Conservation (phyloP, 1,284 basidiomycete genomes). For the Pholiota adiposa region DNA sequence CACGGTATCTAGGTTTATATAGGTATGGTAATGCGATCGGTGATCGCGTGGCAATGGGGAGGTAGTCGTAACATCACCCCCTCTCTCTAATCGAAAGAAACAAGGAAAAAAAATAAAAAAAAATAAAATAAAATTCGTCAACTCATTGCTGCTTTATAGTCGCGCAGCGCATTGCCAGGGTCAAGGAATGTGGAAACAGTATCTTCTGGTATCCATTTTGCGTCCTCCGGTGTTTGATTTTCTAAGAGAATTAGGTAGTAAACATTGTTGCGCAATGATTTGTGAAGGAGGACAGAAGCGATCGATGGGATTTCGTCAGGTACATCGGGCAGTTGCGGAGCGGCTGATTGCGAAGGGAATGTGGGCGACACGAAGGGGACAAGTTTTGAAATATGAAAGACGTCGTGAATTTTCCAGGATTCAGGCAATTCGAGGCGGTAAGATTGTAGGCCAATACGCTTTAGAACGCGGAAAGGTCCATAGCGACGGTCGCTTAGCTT, state of each 20-base stretch:
- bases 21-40: too few species aligned
- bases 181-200: background rate
- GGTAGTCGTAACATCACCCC: too few species aligned
- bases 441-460: background rate
- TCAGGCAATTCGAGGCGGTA: slow-evolving; percentile 5
- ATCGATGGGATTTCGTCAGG: background rate
- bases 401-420: slow-evolving; percentile 10
- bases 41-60: too few species aligned
- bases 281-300: background rate
- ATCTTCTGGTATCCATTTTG: background rate
- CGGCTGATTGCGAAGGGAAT: background rate
- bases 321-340: background rate
- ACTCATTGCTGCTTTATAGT: too few species aligned
- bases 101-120: too few species aligned
- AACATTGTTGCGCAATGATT: background rate
- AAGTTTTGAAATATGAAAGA: slow-evolving; percentile 14
- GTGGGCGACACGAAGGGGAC: background rate
- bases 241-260: background rate
- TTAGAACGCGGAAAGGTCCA: slow-evolving; percentile 16
- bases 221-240: background rate
- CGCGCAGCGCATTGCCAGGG: too few species aligned
- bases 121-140: too few species aligned
- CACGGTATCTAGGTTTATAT: too few species aligned
- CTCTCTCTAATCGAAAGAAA: too few species aligned
- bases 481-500: slow-evolving; percentile 14